Conservation (phyloP, 164 flowering plant species). For the Chimonanthus salicifolius region DNA sequence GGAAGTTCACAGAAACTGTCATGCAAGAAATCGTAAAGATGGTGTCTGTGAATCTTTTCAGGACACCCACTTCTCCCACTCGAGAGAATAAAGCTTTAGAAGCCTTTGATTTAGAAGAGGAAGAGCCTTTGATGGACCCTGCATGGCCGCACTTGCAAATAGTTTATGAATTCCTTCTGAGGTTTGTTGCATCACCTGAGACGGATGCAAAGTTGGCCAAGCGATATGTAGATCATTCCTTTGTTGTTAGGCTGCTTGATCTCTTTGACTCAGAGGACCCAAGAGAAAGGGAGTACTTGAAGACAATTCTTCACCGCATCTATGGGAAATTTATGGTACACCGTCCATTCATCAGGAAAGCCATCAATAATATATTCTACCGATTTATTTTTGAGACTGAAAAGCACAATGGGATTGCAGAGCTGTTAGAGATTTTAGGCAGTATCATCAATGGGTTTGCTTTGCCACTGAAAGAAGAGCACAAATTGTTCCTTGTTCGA, state of each 20-base stretch:
- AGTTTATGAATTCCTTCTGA: constrained; percentile 63
- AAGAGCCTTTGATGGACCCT: constrained; percentile 76
- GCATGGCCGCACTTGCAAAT: constrained; percentile 87
- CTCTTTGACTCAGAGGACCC: constrained; percentile 83
- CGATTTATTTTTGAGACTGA: constrained; percentile 67
- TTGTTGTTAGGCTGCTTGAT: constrained; percentile 62
- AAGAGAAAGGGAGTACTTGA: constrained; percentile 79
- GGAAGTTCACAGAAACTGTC: constrained; percentile 47
- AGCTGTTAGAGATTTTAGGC: constrained; percentile 69
- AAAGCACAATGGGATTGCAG: constrained; percentile 81
- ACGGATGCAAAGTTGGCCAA: constrained; percentile 73
- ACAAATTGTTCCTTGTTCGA: constrained; percentile 63
- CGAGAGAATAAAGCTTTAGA: constrained; percentile 51
- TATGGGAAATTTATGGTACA: constrained; percentile 90
- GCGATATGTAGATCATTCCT: constrained; percentile 64
- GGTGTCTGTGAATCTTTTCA: constrained; percentile 63
- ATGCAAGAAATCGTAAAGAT: constrained; percentile 59
- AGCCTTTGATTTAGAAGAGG: constrained; percentile 69
- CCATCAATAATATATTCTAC: constrained; percentile 71
- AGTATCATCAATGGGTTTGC: constrained; percentile 85
- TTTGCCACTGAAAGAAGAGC: constrained; percentile 81
- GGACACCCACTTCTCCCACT: constrained; percentile 48
- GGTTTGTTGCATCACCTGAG: constrained; percentile 70
- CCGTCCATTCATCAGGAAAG: constrained; percentile 71
- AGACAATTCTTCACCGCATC: constrained; percentile 71